These are phyloP conservation scores for Pseudofabraea citricarpa DNA, from an alignment of 2,329 filamentous ascomycete genomes.

Conservation along the genomic window DNA sequence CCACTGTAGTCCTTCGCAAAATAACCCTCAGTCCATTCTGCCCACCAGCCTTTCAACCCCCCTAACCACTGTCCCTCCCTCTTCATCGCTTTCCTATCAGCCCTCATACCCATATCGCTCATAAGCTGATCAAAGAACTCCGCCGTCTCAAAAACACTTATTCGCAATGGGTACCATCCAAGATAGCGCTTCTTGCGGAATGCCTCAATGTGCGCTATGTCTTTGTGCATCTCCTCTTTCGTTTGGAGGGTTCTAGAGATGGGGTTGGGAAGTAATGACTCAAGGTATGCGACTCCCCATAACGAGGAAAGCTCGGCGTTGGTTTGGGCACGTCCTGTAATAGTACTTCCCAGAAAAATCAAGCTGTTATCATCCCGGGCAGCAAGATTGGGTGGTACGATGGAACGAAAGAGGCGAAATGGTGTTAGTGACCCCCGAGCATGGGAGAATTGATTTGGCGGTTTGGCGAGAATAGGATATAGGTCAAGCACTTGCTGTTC, in stretches of 20 bases:
- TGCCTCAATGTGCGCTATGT: slow-evolving; percentile 6
- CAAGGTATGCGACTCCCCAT: slow-evolving; percentile 11
- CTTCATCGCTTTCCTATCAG: slow-evolving; percentile 9
- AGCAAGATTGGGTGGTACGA: slow-evolving; percentile 7
- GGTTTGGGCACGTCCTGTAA: background rate
- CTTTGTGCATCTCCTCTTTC: slow-evolving; percentile 8
- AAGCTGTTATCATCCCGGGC: slow-evolving; percentile 6
- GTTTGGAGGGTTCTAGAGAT: background rate
- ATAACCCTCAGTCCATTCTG: background rate
- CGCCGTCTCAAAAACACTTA: slow-evolving; percentile 4
- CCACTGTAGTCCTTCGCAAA: background rate
- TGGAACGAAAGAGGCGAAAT: slow-evolving; percentile 6
- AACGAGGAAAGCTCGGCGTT: slow-evolving; percentile 7
- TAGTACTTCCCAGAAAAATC: slow-evolving; percentile 5
- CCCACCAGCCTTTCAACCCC: slow-evolving; percentile 3
- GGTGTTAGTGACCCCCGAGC: background rate
- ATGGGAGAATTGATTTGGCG: slow-evolving; percentile 1
- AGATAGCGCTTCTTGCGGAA: slow-evolving; percentile 8
- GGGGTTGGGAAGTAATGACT: slow-evolving; percentile 3
- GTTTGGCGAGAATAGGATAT: slow-evolving; percentile 8
- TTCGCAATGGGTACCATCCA: background rate
- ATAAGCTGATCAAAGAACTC: slow-evolving; percentile 6
- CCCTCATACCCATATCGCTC: slow-evolving; percentile 7
- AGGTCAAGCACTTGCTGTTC: slow-evolving; percentile 1
- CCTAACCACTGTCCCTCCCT: slow-evolving; percentile 5